phyloP scores from a whole-genome alignment of 1,284 basidiomycete species.

The Neonothopanus nambi region DNA sequence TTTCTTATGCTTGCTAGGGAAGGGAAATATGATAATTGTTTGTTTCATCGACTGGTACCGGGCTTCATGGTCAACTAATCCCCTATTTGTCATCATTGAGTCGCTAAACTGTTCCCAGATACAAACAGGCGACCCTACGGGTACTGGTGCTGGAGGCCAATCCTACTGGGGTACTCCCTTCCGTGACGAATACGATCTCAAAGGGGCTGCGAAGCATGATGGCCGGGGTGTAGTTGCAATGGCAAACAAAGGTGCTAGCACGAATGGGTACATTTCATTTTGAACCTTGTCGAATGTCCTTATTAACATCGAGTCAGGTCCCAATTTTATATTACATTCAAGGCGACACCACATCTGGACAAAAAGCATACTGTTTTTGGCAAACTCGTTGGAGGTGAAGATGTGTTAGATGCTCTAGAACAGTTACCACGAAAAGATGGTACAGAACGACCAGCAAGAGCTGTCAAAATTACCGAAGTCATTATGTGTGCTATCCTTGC shows the following conservation, averaged over 20 bases:
- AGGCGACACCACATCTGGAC: constrained; percentile 75
- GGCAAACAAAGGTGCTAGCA: constrained; percentile 89
- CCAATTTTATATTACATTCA: constrained; percentile 92
- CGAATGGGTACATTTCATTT: constrained; percentile 63
- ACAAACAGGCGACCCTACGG: constrained; percentile 96
- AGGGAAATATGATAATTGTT: constrained; percentile 87
- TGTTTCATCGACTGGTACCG: constrained; percentile 94
- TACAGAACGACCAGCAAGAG: constrained; percentile 84
- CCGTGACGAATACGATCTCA: constrained; percentile 87
- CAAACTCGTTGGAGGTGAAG: constrained; percentile 92
- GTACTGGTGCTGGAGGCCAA: constrained; percentile 91
- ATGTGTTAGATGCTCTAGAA: constrained; percentile 85
- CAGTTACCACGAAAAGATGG: constrained; percentile 78
- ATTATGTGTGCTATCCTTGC: constrained; percentile 57
- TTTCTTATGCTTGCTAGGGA: constrained; percentile 89
- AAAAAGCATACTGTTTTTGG: constrained; percentile 96
- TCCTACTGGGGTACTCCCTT: constrained; percentile 97
- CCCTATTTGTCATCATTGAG: not conserved
- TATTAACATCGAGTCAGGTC: constrained; percentile 47
- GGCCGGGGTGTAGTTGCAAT: constrained; percentile 81
- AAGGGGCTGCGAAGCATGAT: constrained; percentile 85
- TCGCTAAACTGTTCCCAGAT: constrained; percentile 47
- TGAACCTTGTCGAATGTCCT: constrained; percentile 2
- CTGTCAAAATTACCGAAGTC: constrained; percentile 77
- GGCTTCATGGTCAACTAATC: constrained; percentile 85